Evolutionary conservation across 2,329 filamentous ascomycete species (phyloP).

Genomic region (Aspergillus uvarum): DNA sequence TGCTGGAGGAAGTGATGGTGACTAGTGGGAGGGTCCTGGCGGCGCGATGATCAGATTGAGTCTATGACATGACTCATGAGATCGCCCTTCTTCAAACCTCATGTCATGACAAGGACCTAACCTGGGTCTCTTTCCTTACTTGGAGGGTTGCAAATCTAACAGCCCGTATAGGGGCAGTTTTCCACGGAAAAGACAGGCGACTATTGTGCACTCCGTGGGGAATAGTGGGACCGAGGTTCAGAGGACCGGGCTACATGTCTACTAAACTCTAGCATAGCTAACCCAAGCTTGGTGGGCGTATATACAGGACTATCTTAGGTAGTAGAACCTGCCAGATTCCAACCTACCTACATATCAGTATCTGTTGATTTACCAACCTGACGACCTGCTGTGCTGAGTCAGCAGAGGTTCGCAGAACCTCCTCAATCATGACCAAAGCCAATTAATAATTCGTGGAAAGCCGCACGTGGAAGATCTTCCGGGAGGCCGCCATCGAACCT

Average conservation of each 20-base stretch:
- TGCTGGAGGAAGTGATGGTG: not conserved
- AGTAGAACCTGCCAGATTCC: not conserved
- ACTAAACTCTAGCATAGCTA: too few relatives aligned
- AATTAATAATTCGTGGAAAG: not conserved
- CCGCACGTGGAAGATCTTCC: slow-evolving; percentile 24
- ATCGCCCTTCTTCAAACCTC: too few relatives aligned
- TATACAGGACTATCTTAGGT: too few relatives aligned
- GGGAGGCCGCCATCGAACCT: slow-evolving; percentile 20
- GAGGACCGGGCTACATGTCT: too few relatives aligned
- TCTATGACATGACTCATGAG: too few relatives aligned
- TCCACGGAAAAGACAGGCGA: too few relatives aligned
- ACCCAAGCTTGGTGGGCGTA: too few relatives aligned
- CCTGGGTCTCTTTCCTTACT: not conserved
- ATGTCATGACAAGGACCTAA: not conserved
- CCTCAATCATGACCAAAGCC: not conserved
- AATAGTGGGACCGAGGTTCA: too few relatives aligned
- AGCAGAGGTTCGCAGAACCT: not conserved
- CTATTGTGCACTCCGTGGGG: too few relatives aligned
- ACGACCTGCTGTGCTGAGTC: not conserved
- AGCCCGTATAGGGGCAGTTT: too few relatives aligned
- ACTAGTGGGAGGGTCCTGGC: not conserved
- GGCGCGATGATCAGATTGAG: not conserved
- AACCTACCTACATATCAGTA: not conserved
- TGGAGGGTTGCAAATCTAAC: too few relatives aligned
- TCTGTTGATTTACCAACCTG: too few relatives aligned